These are phyloP conservation scores for Spatholobus suberectus DNA, from an alignment of 306 rosid species.

Conservation along the genomic window DNA sequence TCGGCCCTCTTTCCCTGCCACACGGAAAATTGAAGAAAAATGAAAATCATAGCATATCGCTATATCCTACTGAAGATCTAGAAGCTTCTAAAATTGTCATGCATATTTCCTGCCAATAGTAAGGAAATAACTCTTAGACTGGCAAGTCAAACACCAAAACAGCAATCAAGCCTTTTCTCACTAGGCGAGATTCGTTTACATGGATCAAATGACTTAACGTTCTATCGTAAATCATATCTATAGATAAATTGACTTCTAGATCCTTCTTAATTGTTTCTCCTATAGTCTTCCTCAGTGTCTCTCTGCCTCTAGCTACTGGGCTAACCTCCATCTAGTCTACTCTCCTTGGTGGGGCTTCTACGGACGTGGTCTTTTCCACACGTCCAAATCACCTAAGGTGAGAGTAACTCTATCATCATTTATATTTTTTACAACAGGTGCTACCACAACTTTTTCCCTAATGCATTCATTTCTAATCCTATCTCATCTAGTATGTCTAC, in stretches of 20 bases:
- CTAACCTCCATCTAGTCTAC: not conserved
- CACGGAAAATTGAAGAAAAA: constrained; percentile 21
- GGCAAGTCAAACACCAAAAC: not conserved
- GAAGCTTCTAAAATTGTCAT: constrained; percentile 22
- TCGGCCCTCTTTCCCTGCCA: constrained; percentile 74
- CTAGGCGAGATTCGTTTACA: not conserved
- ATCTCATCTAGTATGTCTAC: not conserved
- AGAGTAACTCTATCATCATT: not conserved
- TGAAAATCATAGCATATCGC: not conserved
- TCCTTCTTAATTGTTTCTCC: not conserved
- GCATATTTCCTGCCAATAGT: not conserved
- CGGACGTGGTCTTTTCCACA: not conserved
- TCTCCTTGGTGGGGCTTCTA: not conserved
- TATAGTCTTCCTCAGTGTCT: not conserved
- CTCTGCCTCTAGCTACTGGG: not conserved
- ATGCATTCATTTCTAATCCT: not conserved
- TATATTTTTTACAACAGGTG: not conserved
- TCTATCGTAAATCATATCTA: too few relatives aligned
- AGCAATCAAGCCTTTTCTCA: not conserved
- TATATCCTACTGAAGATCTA: constrained; percentile 26
- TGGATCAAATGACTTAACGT: too few relatives aligned
- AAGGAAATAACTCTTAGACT: not conserved
- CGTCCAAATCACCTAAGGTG: not conserved
- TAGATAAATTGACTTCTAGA: not conserved
- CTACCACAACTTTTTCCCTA: not conserved